Percentiles rank a stretch among this genome's conserved stretches.
These are phyloP conservation scores for Diaporthe aspalathi DNA, from an alignment of 2,329 filamentous ascomycete genomes.

Conservation along the genomic window DNA sequence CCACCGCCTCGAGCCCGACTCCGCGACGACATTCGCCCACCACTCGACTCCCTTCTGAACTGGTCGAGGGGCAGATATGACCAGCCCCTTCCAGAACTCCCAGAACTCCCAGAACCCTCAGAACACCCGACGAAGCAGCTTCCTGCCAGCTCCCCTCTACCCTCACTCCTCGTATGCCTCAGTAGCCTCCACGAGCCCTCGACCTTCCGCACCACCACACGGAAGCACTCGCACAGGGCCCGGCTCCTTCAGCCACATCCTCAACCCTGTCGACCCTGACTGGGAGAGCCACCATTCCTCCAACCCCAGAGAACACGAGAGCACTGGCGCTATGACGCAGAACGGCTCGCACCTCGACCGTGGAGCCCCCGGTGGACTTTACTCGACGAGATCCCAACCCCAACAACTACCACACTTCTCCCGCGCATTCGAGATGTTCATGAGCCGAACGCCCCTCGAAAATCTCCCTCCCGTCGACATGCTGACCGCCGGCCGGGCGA, in stretches of 20 bases:
- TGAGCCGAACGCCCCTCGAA: constrained; percentile 44
- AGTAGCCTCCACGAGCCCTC: constrained; percentile 52
- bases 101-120: constrained; percentile 26
- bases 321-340: constrained; percentile 46
- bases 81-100: constrained; percentile 35
- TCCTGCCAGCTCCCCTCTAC: constrained; percentile 40
- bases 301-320: neutral
- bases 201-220: constrained; percentile 50
- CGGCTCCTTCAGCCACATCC: constrained; percentile 64
- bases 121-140: constrained; percentile 28
- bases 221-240: constrained; percentile 45
- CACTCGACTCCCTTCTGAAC: constrained; percentile 1
- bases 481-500: constrained; percentile 34
- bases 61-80: constrained; percentile 34
- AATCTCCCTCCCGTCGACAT: constrained; percentile 43
- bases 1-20: neutral
- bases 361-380: constrained; percentile 40
- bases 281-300: constrained; percentile 4
- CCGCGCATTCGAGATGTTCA: constrained; percentile 64
- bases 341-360: constrained; percentile 45
- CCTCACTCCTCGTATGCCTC: constrained; percentile 57
- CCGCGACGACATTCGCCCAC: neutral
- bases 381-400: constrained; percentile 46
- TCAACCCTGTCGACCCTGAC: constrained; percentile 59
- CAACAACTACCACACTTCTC: constrained; percentile 60